Base-by-base conservation (phyloP, 306 rosid species). In the Quercus wislizeni region DNA sequence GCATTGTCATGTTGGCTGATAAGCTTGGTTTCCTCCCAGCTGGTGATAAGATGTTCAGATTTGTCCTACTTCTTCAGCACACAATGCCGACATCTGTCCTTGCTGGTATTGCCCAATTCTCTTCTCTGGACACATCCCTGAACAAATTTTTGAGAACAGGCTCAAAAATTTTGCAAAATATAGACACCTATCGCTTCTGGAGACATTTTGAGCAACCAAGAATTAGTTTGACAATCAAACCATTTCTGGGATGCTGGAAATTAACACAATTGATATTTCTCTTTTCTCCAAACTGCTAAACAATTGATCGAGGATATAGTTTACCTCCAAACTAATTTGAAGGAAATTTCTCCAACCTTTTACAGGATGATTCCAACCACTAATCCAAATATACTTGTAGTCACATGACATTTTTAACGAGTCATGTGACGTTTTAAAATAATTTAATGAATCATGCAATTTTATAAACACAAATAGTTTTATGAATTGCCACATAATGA, bases 61-160 rank as follows among this genome's bases (percentile, higher is more conserved):
- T 96, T 69, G 97, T 96, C 81, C 88, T 93, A 20, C 93, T 96
- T 58, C 97, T 96, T 52, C 99, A 96, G 88, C 97, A 96, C 84
- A 80, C 99, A 21, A 96, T 96, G 99, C 99, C 99, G 4, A 89
- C 99, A 62, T 96, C 99, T n/a, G 80, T 96, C 78, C 98, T 96
- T 67, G 73, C 98, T 54, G 96, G 99, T 96, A 89, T 86, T 51
- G 61, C 74, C 67, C 52, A 58, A 38, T 43, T 59, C 80, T 78
- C 49, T 23, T 56, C 33, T 19, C 23, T 63, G 61, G 73, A 55
- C 8, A 76, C 79, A 20, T 43, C 54, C 72, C 76, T 46, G 28
- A 55, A 77, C 77, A 82, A 3, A 13, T 59, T 25, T 23, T 68
- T 10, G 23, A 35, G 27, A 46, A 35, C 35, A 68, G 15, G 69